Evolutionary conservation across 805 yeast species (phyloP).

Genomic region (Ogataea zsoltii): DNA sequence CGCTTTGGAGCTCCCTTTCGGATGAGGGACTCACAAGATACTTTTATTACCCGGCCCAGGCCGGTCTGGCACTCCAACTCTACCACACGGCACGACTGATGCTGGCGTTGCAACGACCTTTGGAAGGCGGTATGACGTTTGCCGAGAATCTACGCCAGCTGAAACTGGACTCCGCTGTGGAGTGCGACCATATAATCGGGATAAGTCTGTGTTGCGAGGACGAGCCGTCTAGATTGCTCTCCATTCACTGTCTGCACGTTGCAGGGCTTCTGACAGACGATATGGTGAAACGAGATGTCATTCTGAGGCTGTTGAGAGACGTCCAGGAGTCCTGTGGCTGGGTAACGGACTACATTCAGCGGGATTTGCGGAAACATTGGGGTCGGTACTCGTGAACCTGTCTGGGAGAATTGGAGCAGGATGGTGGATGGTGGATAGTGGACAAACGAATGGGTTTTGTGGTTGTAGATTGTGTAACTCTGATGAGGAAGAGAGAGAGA

Average conservation of each 20-base stretch:
- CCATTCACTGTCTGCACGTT: slow-evolving; percentile 14
- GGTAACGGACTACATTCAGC: slow-evolving; percentile 9
- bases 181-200: slow-evolving; percentile 15
- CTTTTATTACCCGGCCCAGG: slow-evolving; percentile 13
- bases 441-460: too few species aligned
- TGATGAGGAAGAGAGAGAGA: too few species aligned
- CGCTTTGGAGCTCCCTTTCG: slow-evolving; percentile 10
- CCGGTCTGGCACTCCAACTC: slow-evolving; percentile 14
- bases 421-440: too few species aligned
- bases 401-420: too few species aligned
- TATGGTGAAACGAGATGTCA: slow-evolving; percentile 3
- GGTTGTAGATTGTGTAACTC: too few species aligned
- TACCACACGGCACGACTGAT: slow-evolving; percentile 13
- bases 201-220: slow-evolving; percentile 15
- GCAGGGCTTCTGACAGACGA: slow-evolving; percentile 14
- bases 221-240: slow-evolving; percentile 10
- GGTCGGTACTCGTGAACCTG: background rate
- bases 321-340: slow-evolving; percentile 12
- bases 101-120: slow-evolving; percentile 9
- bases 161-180: background rate
- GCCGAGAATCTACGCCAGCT: slow-evolving; percentile 4
- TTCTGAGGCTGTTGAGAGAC: slow-evolving; percentile 4
- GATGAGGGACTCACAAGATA: slow-evolving; percentile 7
- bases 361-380: slow-evolving; percentile 6
- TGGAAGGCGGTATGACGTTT: background rate